Base-by-base conservation (phyloP, 2,329 filamentous ascomycete genomes). In the Diaporthe vexans region DNA sequence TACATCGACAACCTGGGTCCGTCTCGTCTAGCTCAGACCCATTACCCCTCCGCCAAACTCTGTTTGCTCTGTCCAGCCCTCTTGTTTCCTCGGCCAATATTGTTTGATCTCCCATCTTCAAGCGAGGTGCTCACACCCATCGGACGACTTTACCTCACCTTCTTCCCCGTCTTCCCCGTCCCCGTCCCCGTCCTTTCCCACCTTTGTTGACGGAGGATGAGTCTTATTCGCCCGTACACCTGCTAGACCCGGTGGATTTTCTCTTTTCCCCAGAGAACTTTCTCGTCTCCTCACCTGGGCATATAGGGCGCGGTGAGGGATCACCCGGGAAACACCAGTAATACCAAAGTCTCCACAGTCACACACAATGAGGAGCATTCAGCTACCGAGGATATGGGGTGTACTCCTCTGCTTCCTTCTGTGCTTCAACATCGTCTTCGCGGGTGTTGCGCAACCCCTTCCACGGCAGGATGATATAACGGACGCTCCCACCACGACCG, bases 361-460 rank as follows among this genome's bases (percentile, higher is more conserved):
- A 33, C n/a, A 68, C 63, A 75, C 26, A 9, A 75, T 75, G 74
- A 73, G 67, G 65, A 54, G n/a, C 26, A 51, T 26, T 35, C 35
- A 58, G 21, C 29, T 68, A 17, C 57, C 37, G 35, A 24, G 65
- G 43, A 65, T 54, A 71, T 74, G 65, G 74, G 57, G 46, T 13
- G 58, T 48, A n/a, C 35, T 67, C 24, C 15, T 75, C 33, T 69
- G 71, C 58, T 65, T 71, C 21, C 40, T 75, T 5, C 24, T 75
- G 67, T 75, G 71, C 51, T 57, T 73, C 33, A 54, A 75, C 58
- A 26, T 74, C 37, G 74, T 48, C 58, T 51, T 54, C 11, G 74
- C 74, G 24, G 71, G 74, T 52, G 59, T 75, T 58, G 71, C 69
- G 67, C 74, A 29, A 40, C 74, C 72, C n/a, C 52, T 73, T 52